Conservation (phyloP, 1,284 basidiomycete genomes). For the Fomes fomentarius region DNA sequence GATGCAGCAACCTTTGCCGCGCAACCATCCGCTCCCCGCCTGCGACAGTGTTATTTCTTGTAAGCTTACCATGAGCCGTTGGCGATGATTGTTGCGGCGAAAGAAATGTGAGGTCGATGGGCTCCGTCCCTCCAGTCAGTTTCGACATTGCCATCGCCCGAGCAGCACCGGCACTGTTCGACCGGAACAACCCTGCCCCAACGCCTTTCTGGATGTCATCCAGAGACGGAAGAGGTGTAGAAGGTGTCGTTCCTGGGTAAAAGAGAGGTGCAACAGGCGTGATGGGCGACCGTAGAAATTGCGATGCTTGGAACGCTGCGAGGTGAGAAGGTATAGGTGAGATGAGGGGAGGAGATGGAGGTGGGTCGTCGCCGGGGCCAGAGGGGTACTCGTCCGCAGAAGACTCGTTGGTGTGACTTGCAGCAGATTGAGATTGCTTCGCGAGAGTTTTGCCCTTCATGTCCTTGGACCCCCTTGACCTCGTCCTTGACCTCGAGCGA, state of each 20-base stretch:
- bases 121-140: slow-evolving; percentile 65
- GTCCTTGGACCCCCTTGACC: slow-evolving; percentile 76
- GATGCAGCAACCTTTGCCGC: slow-evolving; percentile 63
- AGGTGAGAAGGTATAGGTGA: slow-evolving; percentile 70
- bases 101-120: slow-evolving; percentile 45
- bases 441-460: slow-evolving; percentile 55
- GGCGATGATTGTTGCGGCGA: slow-evolving; percentile 41
- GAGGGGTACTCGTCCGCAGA: slow-evolving; percentile 65
- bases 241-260: slow-evolving; percentile 65
- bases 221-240: slow-evolving; percentile 70
- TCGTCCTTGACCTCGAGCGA: slow-evolving; percentile 74
- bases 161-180: slow-evolving; percentile 71
- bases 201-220: slow-evolving; percentile 61
- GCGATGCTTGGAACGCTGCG: slow-evolving; percentile 51
- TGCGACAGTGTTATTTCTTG: slow-evolving; percentile 77
- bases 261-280: slow-evolving; percentile 59
- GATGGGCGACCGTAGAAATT: slow-evolving; percentile 46
- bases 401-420: slow-evolving; percentile 51
- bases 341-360: slow-evolving; percentile 53
- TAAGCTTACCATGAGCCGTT: slow-evolving; percentile 55
- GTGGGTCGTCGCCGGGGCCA: slow-evolving; percentile 41
- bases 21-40: slow-evolving; percentile 76
- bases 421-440: slow-evolving; percentile 44
- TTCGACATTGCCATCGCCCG: slow-evolving; percentile 76
- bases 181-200: slow-evolving; percentile 63